A percentile compares a stretch with the other conserved stretches of the same genome.
Conservation (phyloP, 805 yeast species). For the Yarrowia sp. region DNA sequence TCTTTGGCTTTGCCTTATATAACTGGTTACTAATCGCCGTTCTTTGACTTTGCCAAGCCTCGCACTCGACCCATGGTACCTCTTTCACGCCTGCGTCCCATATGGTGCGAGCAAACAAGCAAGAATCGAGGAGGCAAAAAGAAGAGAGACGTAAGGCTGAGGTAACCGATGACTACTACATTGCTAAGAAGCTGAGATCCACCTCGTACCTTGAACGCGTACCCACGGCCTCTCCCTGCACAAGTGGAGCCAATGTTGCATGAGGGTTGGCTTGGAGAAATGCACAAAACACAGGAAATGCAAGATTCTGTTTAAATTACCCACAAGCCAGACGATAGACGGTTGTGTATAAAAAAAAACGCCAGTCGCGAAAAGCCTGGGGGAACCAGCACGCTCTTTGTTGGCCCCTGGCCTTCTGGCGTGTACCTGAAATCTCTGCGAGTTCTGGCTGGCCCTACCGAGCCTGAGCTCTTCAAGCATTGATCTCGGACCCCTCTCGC, state of each 20-base stretch:
- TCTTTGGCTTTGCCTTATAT: not conserved
- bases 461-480: not conserved
- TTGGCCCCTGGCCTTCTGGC: slow-evolving; percentile 19
- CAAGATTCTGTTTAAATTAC: slow-evolving; percentile 4
- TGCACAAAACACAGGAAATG: slow-evolving; percentile 1
- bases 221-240: not conserved
- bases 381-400: slow-evolving; percentile 10
- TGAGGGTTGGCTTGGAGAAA: not conserved
- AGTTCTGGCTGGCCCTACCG: not conserved
- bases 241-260: slow-evolving; percentile 29
- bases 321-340: slow-evolving; percentile 6
- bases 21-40: slow-evolving; percentile 17
- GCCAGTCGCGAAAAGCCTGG: not conserved
- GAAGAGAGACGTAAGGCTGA: not conserved
- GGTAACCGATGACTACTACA: not conserved
- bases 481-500: too few species aligned
- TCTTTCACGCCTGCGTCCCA: not conserved
- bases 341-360: not conserved
- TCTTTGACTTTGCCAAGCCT: slow-evolving; percentile 23
- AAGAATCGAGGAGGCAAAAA: not conserved
- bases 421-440: slow-evolving; percentile 17
- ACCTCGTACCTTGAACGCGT: not conserved
- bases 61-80: slow-evolving; percentile 19
- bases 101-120: not conserved
- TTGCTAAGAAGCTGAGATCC: not conserved